Base-by-base conservation (phyloP, 176 grass and related monocot genomes). In the Neostapfia colusana region DNA sequence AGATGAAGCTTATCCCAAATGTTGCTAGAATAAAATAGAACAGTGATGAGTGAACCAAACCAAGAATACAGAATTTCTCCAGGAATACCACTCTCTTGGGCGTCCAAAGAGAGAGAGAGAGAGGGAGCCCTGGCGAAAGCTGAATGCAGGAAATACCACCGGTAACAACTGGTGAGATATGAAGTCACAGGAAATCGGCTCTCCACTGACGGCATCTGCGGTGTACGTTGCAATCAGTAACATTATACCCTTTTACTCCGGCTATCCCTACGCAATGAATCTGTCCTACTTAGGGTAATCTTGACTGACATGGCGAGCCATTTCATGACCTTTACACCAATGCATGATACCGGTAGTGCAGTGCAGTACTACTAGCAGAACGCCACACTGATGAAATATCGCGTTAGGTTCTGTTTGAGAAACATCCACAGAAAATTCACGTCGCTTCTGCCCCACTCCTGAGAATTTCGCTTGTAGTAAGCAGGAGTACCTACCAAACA, bases 221-320 rank as follows among this genome's bases (percentile, higher is more conserved):
- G 16, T 68, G 51, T 79, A 69, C 50, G 65, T n/a, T 79, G 15
- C 77, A 5, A 46, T 69, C 77, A 46, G 49, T 18, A 69, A 6
- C 24, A 20, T 7, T 18, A n/a, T n/a, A 63, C 44, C 53, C 24
- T 41, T 61, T 16, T 8, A 42, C 63, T 66, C 46, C 20, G 63
- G n/a, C n/a, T n/a, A 26, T 65, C 65, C 74, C 12, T 64, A 77
- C 43, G 49, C 64, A 69, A 68, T 17, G 26, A 68, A 45, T 20
- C 24, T 43, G 51, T 68, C 25, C 41, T 23, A 10, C 21, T 63
- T 54, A 20, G 53, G 55, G 56, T 44, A 27, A 79, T 56, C 8
- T 48, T 63, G 48, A 38, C 46, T 55, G 63, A 12, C 46, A 25
- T 4, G 31, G 14, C 17, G 21, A 65, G 63, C 67, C 34, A 23